phyloP scores from a whole-genome alignment of 768 basidiomycete species.

The Hydnomerulius pinastri region DNA sequence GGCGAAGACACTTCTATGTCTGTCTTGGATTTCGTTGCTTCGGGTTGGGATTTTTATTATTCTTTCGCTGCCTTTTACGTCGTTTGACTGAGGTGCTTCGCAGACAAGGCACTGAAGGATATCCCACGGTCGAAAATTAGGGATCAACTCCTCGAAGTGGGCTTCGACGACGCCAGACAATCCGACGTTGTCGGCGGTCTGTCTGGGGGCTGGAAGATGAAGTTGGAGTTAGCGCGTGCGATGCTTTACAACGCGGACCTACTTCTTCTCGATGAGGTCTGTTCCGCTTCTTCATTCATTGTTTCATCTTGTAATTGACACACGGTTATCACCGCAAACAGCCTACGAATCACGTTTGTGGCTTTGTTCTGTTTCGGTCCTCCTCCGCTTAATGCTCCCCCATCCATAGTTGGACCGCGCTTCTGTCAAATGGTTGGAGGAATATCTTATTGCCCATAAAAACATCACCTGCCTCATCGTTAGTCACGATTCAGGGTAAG shows the following conservation, averaged over 20 bases:
- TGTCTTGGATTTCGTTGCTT: slow-evolving; percentile 88
- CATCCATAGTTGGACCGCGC: slow-evolving; percentile 66
- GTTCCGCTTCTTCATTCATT: slow-evolving; percentile 20
- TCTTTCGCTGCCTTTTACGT: slow-evolving; percentile 2
- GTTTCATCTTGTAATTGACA: slow-evolving; percentile 17
- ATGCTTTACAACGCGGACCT: slow-evolving; percentile 96
- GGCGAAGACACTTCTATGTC: slow-evolving; percentile 85
- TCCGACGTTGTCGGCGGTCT: slow-evolving; percentile 83
- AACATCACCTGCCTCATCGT: slow-evolving; percentile 90
- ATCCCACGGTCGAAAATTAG: slow-evolving; percentile 73
- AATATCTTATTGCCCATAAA: slow-evolving; percentile 79
- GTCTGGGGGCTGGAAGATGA: slow-evolving; percentile 99
- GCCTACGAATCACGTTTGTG: slow-evolving; percentile 88
- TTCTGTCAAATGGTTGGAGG: slow-evolving; percentile 90
- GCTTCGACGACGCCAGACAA: slow-evolving; percentile 88
- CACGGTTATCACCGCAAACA: slow-evolving; percentile 37
- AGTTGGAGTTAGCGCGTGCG: slow-evolving; percentile 91
- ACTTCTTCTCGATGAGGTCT: slow-evolving; percentile 81
- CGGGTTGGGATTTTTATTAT: slow-evolving; percentile 51
- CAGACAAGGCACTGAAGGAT: slow-evolving; percentile 69
- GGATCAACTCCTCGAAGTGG: slow-evolving; percentile 81
- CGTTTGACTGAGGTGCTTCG: slow-evolving; percentile 2
- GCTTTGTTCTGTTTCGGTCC: slow-evolving; percentile 16
- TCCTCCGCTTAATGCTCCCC: slow-evolving; percentile 17
- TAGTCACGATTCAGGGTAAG: slow-evolving; percentile 94